These are phyloP conservation scores for Boletus sensibilis DNA, from an alignment of 768 basidiomycete species.

Conservation along the genomic window DNA sequence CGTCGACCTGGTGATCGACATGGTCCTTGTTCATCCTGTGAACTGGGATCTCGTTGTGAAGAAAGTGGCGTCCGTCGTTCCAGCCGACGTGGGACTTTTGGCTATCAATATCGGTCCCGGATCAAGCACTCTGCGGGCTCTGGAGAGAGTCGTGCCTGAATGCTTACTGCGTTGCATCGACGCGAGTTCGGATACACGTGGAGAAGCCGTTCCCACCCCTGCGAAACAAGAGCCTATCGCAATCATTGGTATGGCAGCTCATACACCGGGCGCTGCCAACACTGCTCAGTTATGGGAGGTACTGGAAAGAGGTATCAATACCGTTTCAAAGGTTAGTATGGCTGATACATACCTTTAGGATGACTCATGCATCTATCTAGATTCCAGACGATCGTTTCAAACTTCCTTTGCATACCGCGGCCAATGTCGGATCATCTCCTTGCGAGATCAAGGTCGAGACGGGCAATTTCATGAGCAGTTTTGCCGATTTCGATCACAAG, in stretches of 20 bases:
- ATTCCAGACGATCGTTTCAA: constrained; percentile 62
- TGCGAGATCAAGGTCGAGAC: constrained; percentile 50
- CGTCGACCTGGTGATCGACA: constrained; percentile 38
- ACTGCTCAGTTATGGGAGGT: constrained; percentile 55
- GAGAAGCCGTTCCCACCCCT: background rate
- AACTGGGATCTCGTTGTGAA: constrained; percentile 49
- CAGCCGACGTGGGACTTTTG: constrained; percentile 23
- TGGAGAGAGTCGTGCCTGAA: constrained; percentile 37
- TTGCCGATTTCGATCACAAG: constrained; percentile 62
- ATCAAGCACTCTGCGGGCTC: constrained; percentile 36
- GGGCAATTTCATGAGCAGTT: constrained; percentile 62
- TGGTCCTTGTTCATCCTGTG: constrained; percentile 48
- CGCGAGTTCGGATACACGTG: constrained; percentile 9
- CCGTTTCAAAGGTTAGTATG: constrained; percentile 50
- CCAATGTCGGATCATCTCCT: constrained; percentile 26
- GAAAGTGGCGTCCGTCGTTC: constrained; percentile 23
- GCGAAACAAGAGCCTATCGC: constrained; percentile 55
- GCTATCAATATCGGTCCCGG: constrained; percentile 55
- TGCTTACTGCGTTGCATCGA: constrained; percentile 17
- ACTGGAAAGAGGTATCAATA: constrained; percentile 55
- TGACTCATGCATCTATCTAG: constrained; percentile 34
- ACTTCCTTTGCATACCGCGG: constrained; percentile 37
- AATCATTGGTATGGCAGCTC: constrained; percentile 69
- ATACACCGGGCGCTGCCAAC: constrained; percentile 49
- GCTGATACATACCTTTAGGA: background rate